These are phyloP conservation scores for Lumnitzera littorea DNA, from an alignment of 345 rosid species.

Conservation along the genomic window DNA sequence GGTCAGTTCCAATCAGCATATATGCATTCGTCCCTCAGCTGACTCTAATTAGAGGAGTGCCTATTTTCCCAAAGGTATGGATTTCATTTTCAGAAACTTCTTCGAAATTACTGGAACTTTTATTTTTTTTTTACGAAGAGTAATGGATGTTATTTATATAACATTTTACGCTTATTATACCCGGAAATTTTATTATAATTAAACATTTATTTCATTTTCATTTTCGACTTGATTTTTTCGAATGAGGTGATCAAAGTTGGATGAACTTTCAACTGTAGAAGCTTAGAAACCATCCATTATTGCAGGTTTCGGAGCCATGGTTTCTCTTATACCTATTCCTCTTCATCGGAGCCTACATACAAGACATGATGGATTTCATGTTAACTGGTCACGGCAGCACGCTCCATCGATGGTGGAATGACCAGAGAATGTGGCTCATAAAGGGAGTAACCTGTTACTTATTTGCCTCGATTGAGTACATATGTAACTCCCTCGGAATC, in stretches of 20 bases:
- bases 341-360: constrained; percentile 49
- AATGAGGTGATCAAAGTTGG: no score
- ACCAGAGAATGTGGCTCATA: constrained; percentile 53
- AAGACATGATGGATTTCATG: constrained; percentile 34
- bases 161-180: no score
- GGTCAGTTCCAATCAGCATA: constrained; percentile 31
- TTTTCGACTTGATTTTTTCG: no score
- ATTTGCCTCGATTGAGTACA: constrained; percentile 35
- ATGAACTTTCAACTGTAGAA: no score
- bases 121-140: no score
- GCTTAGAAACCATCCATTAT: background rate
- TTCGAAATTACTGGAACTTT: no score
- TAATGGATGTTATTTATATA: no score
- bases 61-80: constrained; percentile 41
- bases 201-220: no score
- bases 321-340: constrained; percentile 54
- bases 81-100: no score
- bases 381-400: constrained; percentile 29
- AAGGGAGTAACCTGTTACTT: constrained; percentile 36
- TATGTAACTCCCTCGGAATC: constrained; percentile 37
- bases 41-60: constrained; percentile 35
- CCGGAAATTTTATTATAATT: no score
- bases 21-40: constrained; percentile 70
- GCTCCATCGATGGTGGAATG: constrained; percentile 64
- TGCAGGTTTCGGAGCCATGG: constrained; percentile 52